A percentile compares a stretch with the other conserved stretches of the same genome.
Evolutionary conservation across 768 basidiomycete species (phyloP).

Genomic region (Termitomyces sp.): DNA sequence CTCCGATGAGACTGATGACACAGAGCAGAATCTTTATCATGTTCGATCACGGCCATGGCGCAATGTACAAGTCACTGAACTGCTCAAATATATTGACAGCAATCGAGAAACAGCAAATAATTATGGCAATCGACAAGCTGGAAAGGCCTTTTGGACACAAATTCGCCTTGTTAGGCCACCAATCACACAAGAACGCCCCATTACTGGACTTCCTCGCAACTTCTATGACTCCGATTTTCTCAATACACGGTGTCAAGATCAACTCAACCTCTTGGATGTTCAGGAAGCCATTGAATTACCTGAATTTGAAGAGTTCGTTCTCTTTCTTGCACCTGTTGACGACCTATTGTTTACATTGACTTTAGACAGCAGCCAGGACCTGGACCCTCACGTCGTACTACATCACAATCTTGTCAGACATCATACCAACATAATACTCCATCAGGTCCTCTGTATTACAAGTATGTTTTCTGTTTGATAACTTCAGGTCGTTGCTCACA

Average conservation of each 20-base stretch:
- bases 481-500: no score
- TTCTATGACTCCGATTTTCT: background rate
- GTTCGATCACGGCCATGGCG: background rate
- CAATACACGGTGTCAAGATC: no score
- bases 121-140: background rate
- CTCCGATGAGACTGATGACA: background rate
- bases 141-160: background rate
- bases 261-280: no score
- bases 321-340: no score
- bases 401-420: background rate
- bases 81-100: background rate
- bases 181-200: background rate
- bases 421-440: background rate
- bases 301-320: no score
- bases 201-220: background rate
- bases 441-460: no score
- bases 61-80: no score
- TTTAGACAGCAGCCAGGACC: background rate
- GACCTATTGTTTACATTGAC: no score
- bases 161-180: background rate
- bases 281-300: no score
- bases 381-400: background rate
- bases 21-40: background rate
- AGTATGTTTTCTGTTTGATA: no score
- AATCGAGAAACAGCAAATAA: background rate